phyloP scores from a whole-genome alignment of 1,284 basidiomycete species.

The Boletus semigastroideus region DNA sequence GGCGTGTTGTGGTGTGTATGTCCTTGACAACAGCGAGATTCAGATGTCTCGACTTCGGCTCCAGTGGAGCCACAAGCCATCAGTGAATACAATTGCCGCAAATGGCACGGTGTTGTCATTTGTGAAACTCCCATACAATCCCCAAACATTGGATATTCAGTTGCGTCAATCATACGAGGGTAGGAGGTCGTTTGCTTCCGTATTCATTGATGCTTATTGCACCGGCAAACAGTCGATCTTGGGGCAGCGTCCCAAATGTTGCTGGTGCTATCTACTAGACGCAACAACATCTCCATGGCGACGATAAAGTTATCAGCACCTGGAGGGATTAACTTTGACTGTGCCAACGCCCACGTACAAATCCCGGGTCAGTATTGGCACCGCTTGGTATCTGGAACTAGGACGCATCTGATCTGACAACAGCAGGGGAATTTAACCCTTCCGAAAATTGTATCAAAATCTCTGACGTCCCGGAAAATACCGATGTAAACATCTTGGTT shows the following conservation, averaged over 20 bases:
- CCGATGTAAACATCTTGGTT: conserved; percentile 48
- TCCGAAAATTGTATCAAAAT: conserved; percentile 48
- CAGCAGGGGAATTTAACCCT: conserved; percentile 31
- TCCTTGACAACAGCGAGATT: conserved; percentile 60
- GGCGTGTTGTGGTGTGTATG: conserved; percentile 59
- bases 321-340: conserved; percentile 51
- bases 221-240: conserved; percentile 55
- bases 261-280: conserved; percentile 59
- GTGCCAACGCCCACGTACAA: conserved; percentile 43
- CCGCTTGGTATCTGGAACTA: conserved; percentile 13
- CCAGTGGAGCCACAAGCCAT: conserved; percentile 52
- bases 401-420: conserved; percentile 6
- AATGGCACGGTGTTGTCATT: conserved; percentile 38
- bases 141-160: conserved; percentile 56
- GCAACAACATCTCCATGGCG: conserved; percentile 57
- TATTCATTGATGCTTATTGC: conserved; percentile 1
- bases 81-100: conserved; percentile 19
- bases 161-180: conserved; percentile 61
- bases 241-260: conserved; percentile 56
- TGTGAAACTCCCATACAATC: conserved; percentile 60
- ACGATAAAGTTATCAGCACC: conserved; percentile 53
- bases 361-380: conserved; percentile 35
- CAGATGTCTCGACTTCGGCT: conserved; percentile 56
- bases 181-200: conserved; percentile 35
- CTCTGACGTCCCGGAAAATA: conserved; percentile 44